Percentiles rank a stretch among this genome's conserved stretches.
Conservation (phyloP, 1,284 basidiomycete genomes). For the Microbotryomycetes sp. region DNA sequence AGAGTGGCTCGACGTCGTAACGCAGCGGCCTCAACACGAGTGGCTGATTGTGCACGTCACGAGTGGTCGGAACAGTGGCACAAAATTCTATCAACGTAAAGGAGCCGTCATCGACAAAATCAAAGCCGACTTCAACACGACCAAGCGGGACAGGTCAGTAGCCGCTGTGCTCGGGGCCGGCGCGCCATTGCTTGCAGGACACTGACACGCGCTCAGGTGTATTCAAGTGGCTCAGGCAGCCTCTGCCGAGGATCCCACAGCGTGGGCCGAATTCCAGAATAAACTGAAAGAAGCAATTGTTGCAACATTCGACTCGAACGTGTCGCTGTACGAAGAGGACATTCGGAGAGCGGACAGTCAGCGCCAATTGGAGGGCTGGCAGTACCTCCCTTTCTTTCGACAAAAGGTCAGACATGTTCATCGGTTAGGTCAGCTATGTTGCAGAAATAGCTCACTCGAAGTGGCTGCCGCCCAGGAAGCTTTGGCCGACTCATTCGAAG, state of each 20-base stretch:
- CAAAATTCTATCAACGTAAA: constrained; percentile 69
- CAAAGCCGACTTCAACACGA: constrained; percentile 81
- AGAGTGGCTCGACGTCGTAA: constrained; percentile 70
- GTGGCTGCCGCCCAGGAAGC: no score
- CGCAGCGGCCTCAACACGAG: constrained; percentile 45
- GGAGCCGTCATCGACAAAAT: constrained; percentile 83
- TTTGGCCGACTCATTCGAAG: constrained; percentile 83
- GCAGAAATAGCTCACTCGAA: no score
- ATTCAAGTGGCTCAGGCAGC: constrained; percentile 55
- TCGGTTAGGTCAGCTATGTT: no score
- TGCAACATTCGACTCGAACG: constrained; percentile 68
- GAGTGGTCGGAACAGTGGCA: constrained; percentile 31
- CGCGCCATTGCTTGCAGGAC: background rate
- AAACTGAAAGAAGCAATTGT: constrained; percentile 85
- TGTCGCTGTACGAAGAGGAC: constrained; percentile 76
- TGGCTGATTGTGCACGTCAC: constrained; percentile 83
- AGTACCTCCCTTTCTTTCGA: constrained; percentile 92
- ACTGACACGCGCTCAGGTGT: constrained; percentile 51
- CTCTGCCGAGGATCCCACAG: constrained; percentile 58
- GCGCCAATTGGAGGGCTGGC: constrained; percentile 85
- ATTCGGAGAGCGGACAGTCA: constrained; percentile 78
- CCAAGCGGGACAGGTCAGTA: constrained; percentile 74
- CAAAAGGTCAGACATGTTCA: constrained; percentile 58
- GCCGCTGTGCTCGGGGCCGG: background rate
- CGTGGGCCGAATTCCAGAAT: constrained; percentile 81